Evolutionary conservation across 1,139 yeast species (phyloP), one percentile per base, ranked within the genome.

Genomic region (Zygosaccharomyces pseudobailii): DNA sequence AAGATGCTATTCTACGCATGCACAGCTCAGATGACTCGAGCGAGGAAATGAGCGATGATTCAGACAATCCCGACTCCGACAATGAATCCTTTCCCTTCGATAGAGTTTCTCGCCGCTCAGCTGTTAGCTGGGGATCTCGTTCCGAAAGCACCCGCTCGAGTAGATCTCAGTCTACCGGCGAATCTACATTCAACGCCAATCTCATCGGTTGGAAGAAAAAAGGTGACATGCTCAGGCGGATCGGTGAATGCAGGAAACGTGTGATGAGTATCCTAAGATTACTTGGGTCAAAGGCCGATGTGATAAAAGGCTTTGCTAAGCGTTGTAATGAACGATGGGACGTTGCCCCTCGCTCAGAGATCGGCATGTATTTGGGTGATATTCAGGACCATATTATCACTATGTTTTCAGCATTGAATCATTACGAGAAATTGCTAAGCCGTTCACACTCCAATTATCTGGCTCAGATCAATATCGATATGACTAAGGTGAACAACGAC

Each of bases 401-500:
- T 3, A 92, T 92, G 98, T 94, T 88, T 1, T 96, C 92, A 62
- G 83, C 95, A 8, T 73, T 92, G 54, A 88, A 87, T 62, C 98
- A 92, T 66, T 92, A 88, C 66, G 98, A 92, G 61, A 92, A 92
- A 69, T 74, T 92, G 43, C 75, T 92, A 49, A 95, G 97, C 2
- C 75, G 98, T 49, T 86, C 94, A 42, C 98, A 92, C 67, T 86
- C 96, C 19, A 92, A 92, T 66, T 92, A 92, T 66, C 75, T 92
- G 61, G 98, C 98, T 1, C 98, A 92, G 63, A 86, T 92, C 62
- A 92, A 90, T 65, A 90, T 94, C 55, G 97, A 92, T 64, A 89
- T 90, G 97, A 92, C 97, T 6, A 83, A 84, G 65, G 96, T 89
- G n/a, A 92, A 90, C 68, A 92, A 92, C 61, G 97, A 90, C 58